Percentiles rank a stretch among this genome's conserved stretches.
Conservation (phyloP, 2,329 filamentous ascomycete genomes). For the Plenodomus lindquistii region DNA sequence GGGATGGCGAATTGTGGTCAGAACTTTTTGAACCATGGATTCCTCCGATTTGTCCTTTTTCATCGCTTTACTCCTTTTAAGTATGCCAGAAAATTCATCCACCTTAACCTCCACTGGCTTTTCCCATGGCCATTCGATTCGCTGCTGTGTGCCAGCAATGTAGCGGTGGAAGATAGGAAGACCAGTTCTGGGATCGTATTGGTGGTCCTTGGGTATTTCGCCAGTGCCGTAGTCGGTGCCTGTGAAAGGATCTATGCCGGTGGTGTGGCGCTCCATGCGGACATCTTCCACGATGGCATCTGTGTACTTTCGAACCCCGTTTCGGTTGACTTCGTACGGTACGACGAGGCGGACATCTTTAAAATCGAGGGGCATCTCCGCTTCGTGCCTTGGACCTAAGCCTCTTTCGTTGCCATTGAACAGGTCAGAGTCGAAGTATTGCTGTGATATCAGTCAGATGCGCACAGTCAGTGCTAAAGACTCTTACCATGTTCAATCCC, state of each 20-base stretch:
- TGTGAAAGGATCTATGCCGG: constrained; percentile 37
- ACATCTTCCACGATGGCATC: constrained; percentile 56
- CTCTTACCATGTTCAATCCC: constrained; percentile 47
- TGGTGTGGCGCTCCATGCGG: constrained; percentile 36
- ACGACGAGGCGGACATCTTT: constrained; percentile 80
- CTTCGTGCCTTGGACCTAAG: constrained; percentile 51
- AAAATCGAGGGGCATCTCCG: constrained; percentile 65
- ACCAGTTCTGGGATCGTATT: constrained; percentile 34
- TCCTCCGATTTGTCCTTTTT: constrained; percentile 15
- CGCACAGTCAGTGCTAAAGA: neutral
- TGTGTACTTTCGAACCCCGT: constrained; percentile 57
- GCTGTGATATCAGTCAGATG: constrained; percentile 24
- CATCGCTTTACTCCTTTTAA: constrained; percentile 4
- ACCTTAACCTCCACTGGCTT: constrained; percentile 13
- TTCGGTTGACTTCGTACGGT: constrained; percentile 57
- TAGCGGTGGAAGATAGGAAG: constrained; percentile 40
- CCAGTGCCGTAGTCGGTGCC: constrained; percentile 29
- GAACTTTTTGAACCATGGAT: constrained; percentile 15
- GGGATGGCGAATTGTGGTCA: constrained; percentile 21
- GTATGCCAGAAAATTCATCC: neutral
- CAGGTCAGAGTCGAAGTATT: constrained; percentile 48
- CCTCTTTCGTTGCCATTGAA: constrained; percentile 30
- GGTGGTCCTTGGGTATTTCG: constrained; percentile 33
- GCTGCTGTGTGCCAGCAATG: constrained; percentile 38
- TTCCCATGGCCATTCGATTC: constrained; percentile 41